phyloP scores from a whole-genome alignment of 176 grass and related monocot species.

The Bromus sterilis region DNA sequence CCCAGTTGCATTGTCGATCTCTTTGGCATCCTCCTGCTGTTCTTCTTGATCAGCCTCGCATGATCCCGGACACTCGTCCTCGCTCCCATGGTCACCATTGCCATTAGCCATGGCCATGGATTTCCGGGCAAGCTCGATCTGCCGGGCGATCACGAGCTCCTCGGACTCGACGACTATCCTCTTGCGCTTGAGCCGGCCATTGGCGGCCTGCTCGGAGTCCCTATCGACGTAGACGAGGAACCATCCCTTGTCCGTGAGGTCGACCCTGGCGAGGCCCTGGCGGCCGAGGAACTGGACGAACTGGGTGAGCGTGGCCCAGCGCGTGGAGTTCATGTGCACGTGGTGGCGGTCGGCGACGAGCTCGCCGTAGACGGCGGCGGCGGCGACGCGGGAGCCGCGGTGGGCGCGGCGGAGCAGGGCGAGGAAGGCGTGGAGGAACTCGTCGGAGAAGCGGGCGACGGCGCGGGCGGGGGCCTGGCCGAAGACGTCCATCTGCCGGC shows the following conservation, averaged over 20 bases:
- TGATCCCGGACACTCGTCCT: conserved; percentile 1
- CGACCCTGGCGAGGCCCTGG: conserved; percentile 58
- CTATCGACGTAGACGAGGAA: conserved; percentile 86
- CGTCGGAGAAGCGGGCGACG: conserved; percentile 61
- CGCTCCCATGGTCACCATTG: neutral
- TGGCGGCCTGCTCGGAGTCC: conserved; percentile 56
- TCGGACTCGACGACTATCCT: conserved; percentile 60
- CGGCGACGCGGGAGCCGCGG: conserved; percentile 72
- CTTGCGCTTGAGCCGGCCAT: conserved; percentile 74
- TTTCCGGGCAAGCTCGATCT: conserved; percentile 63
- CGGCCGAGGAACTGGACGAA: conserved; percentile 68
- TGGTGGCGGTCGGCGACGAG: conserved; percentile 65
- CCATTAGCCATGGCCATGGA: conserved; percentile 3
- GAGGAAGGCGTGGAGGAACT: conserved; percentile 59
- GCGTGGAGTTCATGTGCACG: conserved; percentile 85
- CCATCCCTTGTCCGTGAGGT: conserved; percentile 92
- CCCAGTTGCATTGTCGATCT: neutral
- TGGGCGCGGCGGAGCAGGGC: conserved; percentile 65
- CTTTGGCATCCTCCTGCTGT: neutral
- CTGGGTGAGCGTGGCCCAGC: conserved; percentile 66
- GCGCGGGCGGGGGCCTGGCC: conserved; percentile 67
- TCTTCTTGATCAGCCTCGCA: neutral
- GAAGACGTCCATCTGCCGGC: conserved; percentile 93
- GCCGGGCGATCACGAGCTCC: conserved; percentile 60
- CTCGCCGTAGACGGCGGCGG: conserved; percentile 78